Evolutionary conservation across 169 alveolate genomes (phyloP).

Genomic region (Amoebophrya sp.): DNA sequence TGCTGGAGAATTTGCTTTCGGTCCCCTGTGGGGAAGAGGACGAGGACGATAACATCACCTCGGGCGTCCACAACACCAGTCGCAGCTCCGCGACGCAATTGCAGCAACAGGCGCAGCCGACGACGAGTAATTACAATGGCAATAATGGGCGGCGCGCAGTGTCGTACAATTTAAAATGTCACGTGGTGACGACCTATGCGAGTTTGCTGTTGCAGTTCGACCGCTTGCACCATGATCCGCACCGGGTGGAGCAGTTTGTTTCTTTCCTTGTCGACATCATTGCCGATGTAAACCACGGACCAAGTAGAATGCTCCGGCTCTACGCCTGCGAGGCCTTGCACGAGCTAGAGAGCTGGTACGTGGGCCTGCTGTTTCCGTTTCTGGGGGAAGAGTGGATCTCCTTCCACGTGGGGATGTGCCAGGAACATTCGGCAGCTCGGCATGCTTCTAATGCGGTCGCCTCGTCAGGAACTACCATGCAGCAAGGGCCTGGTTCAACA

Average conservation of each 20-base stretch:
- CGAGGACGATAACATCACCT: slow-evolving; percentile 37
- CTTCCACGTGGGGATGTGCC: too few relatives aligned
- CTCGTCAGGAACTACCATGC: background rate
- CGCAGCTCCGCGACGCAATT: too few relatives aligned
- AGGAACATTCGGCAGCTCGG: too few relatives aligned
- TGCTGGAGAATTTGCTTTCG: slow-evolving; percentile 40
- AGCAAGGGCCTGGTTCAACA: background rate
- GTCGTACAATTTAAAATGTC: background rate
- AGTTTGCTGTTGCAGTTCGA: background rate
- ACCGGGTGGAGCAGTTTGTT: background rate
- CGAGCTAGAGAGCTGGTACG: slow-evolving; percentile 41
- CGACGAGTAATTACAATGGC: too few relatives aligned
- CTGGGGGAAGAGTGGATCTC: slow-evolving; percentile 40
- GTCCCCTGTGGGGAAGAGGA: slow-evolving; percentile 42
- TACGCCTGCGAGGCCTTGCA: slow-evolving; percentile 35
- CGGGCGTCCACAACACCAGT: slow-evolving; percentile 27
- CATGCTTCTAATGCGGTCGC: background rate
- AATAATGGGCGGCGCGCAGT: too few relatives aligned
- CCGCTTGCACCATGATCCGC: too few relatives aligned
- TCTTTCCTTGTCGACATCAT: background rate
- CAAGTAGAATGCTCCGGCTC: background rate
- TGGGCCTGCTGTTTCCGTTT: slow-evolving; percentile 39
- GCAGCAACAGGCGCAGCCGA: too few relatives aligned
- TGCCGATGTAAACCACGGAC: background rate
- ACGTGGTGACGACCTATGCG: background rate